Conservation (phyloP, 768 basidiomycete species). For the Tylopilus cervinicoccineus region DNA sequence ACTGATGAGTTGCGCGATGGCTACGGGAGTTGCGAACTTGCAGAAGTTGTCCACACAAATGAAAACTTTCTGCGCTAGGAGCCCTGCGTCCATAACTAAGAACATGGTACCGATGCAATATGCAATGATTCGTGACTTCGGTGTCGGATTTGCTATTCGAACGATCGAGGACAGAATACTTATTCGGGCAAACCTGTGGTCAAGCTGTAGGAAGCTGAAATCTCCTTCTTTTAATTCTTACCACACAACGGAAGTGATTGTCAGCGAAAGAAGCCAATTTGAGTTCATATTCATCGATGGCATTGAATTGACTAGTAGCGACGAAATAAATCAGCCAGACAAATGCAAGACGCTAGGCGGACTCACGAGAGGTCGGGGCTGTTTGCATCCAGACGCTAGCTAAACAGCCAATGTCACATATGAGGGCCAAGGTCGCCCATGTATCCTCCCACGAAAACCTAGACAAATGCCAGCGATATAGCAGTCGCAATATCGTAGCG, state of each 20-base stretch:
- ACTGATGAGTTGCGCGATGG: slow-evolving; percentile 24
- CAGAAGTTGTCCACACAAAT: slow-evolving; percentile 8
- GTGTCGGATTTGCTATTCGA: slow-evolving; percentile 17
- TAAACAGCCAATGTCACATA: slow-evolving; percentile 20
- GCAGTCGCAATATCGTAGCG: slow-evolving; percentile 16
- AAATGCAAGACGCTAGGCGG: background rate
- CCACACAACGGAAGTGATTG: slow-evolving; percentile 20
- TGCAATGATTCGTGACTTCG: slow-evolving; percentile 8
- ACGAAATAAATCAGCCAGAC: background rate
- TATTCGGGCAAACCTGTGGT: slow-evolving; percentile 23
- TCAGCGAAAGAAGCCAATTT: slow-evolving; percentile 19
- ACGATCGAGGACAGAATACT: slow-evolving; percentile 26
- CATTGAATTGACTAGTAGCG: background rate
- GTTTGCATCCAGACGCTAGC: slow-evolving; percentile 17
- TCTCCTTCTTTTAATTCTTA: slow-evolving; percentile 5
- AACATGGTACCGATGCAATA: slow-evolving; percentile 18
- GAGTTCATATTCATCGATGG: background rate
- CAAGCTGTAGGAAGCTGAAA: background rate
- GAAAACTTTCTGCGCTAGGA: slow-evolving; percentile 19
- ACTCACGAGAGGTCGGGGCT: slow-evolving; percentile 7
- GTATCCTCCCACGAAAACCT: slow-evolving; percentile 27
- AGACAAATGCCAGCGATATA: slow-evolving; percentile 18
- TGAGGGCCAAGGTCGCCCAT: slow-evolving; percentile 24
- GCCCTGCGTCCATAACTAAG: slow-evolving; percentile 9
- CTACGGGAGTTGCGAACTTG: background rate